These are phyloP conservation scores for Silene uniflora DNA, from an alignment of 148 eudicot species.

Conservation along the genomic window DNA sequence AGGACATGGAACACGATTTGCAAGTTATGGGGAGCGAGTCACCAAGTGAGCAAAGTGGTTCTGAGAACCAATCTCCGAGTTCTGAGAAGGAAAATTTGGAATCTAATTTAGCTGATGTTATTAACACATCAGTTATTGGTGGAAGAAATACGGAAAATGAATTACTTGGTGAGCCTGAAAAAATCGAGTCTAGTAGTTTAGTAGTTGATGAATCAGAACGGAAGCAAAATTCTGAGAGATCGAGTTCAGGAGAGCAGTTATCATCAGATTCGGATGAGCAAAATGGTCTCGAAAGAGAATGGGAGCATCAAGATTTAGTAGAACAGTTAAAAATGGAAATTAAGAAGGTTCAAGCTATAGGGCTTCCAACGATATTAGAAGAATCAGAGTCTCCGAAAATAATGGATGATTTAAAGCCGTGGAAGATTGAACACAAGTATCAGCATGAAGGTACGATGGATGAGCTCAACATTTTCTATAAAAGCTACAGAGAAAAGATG, in stretches of 20 bases:
- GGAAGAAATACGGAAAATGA: background rate
- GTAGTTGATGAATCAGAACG: slow-evolving; percentile 6
- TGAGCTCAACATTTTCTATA: slow-evolving; percentile 83
- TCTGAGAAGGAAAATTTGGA: background rate
- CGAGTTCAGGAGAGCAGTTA: slow-evolving; percentile 28
- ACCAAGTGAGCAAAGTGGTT: slow-evolving; percentile 11
- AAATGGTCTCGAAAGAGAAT: slow-evolving; percentile 58
- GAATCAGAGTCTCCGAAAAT: slow-evolving; percentile 82
- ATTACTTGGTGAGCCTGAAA: background rate
- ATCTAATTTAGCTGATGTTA: slow-evolving; percentile 4
- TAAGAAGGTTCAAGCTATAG: slow-evolving; percentile 73
- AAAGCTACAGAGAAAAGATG: slow-evolving; percentile 88
- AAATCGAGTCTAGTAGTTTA: background rate
- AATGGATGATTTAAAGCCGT: slow-evolving; percentile 75
- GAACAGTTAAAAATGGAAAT: slow-evolving; percentile 93
- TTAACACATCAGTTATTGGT: background rate
- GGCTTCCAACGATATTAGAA: slow-evolving; percentile 91
- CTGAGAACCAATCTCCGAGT: background rate
- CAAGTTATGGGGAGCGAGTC: slow-evolving; percentile 7
- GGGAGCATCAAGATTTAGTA: slow-evolving; percentile 96
- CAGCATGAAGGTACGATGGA: slow-evolving; percentile 44
- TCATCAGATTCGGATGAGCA: slow-evolving; percentile 45
- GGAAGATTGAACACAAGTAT: slow-evolving; percentile 82
- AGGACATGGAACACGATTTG: slow-evolving; percentile 23
- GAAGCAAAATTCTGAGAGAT: slow-evolving; percentile 27